These are phyloP conservation scores for Oropetium thomaeum DNA, from an alignment of 176 grass and related monocot genomes.

Conservation along the genomic window DNA sequence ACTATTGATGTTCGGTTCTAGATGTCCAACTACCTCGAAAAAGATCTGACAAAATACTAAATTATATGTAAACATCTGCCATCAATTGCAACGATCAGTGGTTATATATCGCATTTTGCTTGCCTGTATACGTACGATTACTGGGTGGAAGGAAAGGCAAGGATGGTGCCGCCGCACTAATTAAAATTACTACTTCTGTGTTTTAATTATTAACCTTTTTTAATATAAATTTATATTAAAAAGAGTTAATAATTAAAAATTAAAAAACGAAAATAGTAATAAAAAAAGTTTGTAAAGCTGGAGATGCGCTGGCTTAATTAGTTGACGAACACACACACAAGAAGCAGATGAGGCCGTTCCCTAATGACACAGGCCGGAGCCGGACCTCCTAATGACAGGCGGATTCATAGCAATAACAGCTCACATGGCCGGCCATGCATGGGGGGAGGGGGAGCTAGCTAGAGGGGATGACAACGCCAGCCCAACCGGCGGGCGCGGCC, in stretches of 20 bases:
- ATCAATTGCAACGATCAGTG: neutral
- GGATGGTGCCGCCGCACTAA: neutral
- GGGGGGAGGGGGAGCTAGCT: neutral
- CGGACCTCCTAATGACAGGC: neutral
- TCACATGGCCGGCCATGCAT: slow-evolving; percentile 47
- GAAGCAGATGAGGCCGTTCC: no score
- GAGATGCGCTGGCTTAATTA: neutral
- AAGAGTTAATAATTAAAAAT: no score
- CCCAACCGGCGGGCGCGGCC: slow-evolving; percentile 14
- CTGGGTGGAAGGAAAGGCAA: neutral
- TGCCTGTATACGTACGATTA: neutral
- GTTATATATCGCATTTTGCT: neutral
- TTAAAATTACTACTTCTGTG: no score
- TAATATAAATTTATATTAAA: no score
- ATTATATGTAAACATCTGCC: neutral
- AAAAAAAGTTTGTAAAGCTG: slow-evolving; percentile 7
- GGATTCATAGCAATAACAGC: slow-evolving; percentile 21
- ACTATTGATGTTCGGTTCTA: no score
- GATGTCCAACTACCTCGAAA: neutral
- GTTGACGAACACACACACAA: neutral
- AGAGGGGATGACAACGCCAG: slow-evolving; percentile 23
- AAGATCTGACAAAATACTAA: neutral
- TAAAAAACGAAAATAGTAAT: no score
- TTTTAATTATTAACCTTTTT: no score
- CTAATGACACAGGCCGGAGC: no score